Conservation (phyloP, 129 eudicot species). For the Sambucus nigra region DNA sequence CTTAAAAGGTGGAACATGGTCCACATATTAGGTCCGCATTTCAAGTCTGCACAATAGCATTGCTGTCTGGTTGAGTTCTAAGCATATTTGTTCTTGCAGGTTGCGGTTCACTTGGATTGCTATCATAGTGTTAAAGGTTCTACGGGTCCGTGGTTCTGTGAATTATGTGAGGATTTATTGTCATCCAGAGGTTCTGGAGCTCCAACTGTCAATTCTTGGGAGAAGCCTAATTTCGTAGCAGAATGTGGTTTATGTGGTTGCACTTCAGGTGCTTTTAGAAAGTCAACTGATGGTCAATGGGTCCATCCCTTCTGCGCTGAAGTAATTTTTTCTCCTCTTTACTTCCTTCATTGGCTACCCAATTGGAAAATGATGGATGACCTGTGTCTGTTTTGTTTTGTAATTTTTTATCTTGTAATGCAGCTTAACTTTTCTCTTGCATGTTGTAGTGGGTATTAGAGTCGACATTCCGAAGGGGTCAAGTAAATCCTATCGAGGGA, state of each 20-base stretch:
- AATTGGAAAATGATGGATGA: background rate
- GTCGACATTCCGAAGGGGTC: conserved; percentile 82
- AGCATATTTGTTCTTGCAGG: conserved; percentile 34
- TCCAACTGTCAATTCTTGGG: conserved; percentile 31
- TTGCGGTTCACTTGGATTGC: conserved; percentile 92
- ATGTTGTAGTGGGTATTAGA: conserved; percentile 81
- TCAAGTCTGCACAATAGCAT: too few species aligned
- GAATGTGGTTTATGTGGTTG: conserved; percentile 93
- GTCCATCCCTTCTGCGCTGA: conserved; percentile 98
- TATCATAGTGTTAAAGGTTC: conserved; percentile 71
- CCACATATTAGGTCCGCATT: too few species aligned
- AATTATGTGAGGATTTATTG: conserved; percentile 69
- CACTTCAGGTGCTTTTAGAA: conserved; percentile 91
- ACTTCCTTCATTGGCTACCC: conserved; percentile 7
- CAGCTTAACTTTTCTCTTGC: conserved; percentile 2
- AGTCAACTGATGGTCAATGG: conserved; percentile 86
- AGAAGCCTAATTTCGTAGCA: conserved; percentile 35
- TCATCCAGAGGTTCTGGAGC: conserved; percentile 51
- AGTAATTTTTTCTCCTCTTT: conserved; percentile 36
- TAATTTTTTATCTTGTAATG: background rate
- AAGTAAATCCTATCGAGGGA: conserved; percentile 62
- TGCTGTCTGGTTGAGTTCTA: background rate
- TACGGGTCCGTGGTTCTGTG: conserved; percentile 97
- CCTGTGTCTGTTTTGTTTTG: conserved; percentile 1
- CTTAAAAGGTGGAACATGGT: background rate